Conservation (phyloP, 768 basidiomycete species). For the Hypholoma sublateritium region DNA sequence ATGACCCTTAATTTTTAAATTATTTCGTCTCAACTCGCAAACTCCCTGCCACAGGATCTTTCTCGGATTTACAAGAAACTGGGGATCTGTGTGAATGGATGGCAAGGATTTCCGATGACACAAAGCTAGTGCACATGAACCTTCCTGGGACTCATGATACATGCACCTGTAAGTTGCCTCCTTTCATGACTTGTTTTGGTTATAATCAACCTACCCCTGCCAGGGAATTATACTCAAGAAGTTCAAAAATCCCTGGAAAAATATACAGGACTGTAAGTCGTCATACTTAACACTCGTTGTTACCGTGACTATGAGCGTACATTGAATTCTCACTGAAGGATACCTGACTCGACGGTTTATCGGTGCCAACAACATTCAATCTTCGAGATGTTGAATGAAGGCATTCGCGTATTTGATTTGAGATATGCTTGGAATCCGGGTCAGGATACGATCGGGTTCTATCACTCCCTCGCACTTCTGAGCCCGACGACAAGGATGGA, state of each 20-base stretch:
- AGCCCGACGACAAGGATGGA: conserved; percentile 45
- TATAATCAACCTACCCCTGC: not conserved
- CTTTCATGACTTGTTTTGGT: not conserved
- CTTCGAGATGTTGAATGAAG: conserved; percentile 45
- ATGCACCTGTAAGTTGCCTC: conserved; percentile 37
- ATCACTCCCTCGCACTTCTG: conserved; percentile 44
- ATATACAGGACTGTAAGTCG: conserved; percentile 43
- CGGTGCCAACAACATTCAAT: conserved; percentile 49
- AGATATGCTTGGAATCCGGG: conserved; percentile 50
- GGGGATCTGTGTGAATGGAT: conserved; percentile 43
- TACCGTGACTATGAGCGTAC: not conserved
- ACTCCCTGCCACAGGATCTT: conserved; percentile 23
- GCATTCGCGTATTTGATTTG: conserved; percentile 49
- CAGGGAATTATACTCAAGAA: conserved; percentile 45
- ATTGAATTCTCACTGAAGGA: conserved; percentile 34
- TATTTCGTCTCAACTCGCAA: not conserved
- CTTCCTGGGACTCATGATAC: conserved; percentile 53
- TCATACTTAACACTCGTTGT: not conserved
- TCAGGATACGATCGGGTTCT: conserved; percentile 48
- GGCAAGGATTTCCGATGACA: conserved; percentile 40
- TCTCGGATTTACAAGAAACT: not conserved
- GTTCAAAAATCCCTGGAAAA: conserved; percentile 40
- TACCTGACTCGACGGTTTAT: conserved; percentile 20
- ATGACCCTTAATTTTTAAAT: not conserved
- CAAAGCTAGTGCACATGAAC: conserved; percentile 46